These are phyloP conservation scores for Hyaloperonospora arabidopsidis DNA, from an alignment of 352 stramenopile genomes.

Conservation along the genomic window DNA sequence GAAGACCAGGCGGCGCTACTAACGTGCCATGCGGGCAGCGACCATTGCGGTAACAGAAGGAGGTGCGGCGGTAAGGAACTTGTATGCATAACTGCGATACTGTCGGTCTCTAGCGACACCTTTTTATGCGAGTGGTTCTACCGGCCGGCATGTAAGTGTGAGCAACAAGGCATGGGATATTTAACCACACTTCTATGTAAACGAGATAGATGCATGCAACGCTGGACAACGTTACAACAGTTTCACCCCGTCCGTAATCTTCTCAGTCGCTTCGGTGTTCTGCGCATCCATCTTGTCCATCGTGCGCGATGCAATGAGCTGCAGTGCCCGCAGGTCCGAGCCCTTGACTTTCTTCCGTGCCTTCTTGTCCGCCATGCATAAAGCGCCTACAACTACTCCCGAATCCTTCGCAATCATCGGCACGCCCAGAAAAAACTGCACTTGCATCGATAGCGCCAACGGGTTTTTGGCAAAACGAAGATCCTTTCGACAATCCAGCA, in stretches of 20 bases:
- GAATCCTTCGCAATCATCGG: slow-evolving; percentile 60
- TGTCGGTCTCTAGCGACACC: too few relatives aligned
- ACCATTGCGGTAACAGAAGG: too few relatives aligned
- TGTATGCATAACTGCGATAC: too few relatives aligned
- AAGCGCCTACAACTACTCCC: slow-evolving; percentile 56
- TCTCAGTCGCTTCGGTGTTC: slow-evolving; percentile 26
- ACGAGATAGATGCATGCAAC: slow-evolving; percentile 10
- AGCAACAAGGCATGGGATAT: slow-evolving; percentile 28
- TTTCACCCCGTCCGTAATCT: slow-evolving; percentile 26
- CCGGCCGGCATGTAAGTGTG: slow-evolving; percentile 1
- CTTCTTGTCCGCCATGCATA: slow-evolving; percentile 62
- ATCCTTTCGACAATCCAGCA: slow-evolving; percentile 71
- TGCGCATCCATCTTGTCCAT: slow-evolving; percentile 66
- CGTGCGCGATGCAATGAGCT: slow-evolving; percentile 59
- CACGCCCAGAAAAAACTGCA: slow-evolving; percentile 74
- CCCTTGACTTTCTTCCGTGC: slow-evolving; percentile 57
- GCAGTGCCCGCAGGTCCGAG: slow-evolving; percentile 55
- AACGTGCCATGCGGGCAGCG: too few relatives aligned
- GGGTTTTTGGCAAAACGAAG: slow-evolving; percentile 74
- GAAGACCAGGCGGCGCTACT: slow-evolving; percentile 27
- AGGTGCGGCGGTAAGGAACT: too few relatives aligned
- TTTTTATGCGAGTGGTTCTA: neutral
- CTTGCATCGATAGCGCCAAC: slow-evolving; percentile 54
- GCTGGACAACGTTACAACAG: slow-evolving; percentile 28
- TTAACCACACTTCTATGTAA: slow-evolving; percentile 30